phyloP scores from a whole-genome alignment of 768 basidiomycete genomes.

The Tremella fuciformis region DNA sequence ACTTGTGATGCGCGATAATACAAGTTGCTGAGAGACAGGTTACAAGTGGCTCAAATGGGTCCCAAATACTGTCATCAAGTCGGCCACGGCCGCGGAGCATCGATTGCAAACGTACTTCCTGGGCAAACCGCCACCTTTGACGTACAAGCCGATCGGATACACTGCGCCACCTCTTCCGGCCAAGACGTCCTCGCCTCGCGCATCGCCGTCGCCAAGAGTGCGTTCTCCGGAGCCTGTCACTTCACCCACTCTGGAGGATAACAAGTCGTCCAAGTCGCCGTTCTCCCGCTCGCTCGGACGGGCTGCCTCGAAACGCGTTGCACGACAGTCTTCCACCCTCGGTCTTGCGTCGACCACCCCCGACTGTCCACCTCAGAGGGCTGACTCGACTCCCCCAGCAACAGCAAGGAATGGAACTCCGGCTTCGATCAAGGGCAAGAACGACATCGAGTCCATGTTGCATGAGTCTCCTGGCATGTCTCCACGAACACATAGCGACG shows the following conservation, averaged over 20 bases:
- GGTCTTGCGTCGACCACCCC: constrained; percentile 2
- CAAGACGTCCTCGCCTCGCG: not conserved
- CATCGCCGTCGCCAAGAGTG: constrained; percentile 17
- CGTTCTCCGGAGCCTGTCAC: not conserved
- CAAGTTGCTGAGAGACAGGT: constrained; percentile 53
- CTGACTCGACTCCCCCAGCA: constrained; percentile 3
- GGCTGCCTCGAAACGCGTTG: constrained; percentile 1
- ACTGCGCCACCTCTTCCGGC: constrained; percentile 53
- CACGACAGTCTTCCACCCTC: constrained; percentile 2
- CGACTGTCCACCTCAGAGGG: not conserved
- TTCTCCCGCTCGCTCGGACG: not conserved
- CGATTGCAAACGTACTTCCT: constrained; percentile 95
- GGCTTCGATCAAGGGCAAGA: not conserved
- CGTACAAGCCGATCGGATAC: constrained; percentile 80
- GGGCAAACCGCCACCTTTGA: constrained; percentile 81
- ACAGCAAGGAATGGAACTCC: not conserved
- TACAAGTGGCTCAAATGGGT: constrained; percentile 98
- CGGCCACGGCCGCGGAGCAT: constrained; percentile 96
- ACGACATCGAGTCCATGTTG: not conserved
- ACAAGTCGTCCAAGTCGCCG: constrained; percentile 7
- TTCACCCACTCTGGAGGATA: not conserved
- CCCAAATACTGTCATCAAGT: constrained; percentile 85
- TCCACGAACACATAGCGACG: not conserved
- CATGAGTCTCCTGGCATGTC: too few relatives aligned
- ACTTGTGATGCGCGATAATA: not conserved